phyloP scores from a whole-genome alignment of 352 stramenopile genomes.

The Globisporangium irregulare region DNA sequence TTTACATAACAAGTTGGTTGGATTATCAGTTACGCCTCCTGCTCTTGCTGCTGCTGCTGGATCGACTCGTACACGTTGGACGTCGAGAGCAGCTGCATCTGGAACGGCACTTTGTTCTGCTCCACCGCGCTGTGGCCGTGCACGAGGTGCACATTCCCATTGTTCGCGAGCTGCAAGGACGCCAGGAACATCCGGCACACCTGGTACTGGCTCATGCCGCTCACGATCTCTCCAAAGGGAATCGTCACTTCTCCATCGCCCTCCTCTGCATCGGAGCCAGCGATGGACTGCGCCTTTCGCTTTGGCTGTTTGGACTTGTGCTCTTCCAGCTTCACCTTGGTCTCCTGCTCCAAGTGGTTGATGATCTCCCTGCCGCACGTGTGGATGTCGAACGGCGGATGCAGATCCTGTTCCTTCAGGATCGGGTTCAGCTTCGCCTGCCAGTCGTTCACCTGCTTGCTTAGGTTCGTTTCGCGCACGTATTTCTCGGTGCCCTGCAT shows the following conservation, averaged over 20 bases:
- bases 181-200: conserved; percentile 90
- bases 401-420: conserved; percentile 65
- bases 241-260: conserved; percentile 23
- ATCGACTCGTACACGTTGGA: conserved; percentile 60
- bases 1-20: not conserved
- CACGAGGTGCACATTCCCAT: conserved; percentile 79
- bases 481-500: conserved; percentile 83
- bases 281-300: conserved; percentile 29
- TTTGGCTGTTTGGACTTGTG: conserved; percentile 28
- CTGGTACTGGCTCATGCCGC: conserved; percentile 60
- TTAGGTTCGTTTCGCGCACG: conserved; percentile 66
- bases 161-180: conserved; percentile 90
- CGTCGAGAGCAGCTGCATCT: conserved; percentile 67
- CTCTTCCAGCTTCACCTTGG: conserved; percentile 19
- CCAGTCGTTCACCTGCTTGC: conserved; percentile 73
- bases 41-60: conserved; percentile 20
- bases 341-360: conserved; percentile 38
- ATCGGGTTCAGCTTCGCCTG: conserved; percentile 71
- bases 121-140: conserved; percentile 67
- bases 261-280: conserved; percentile 14
- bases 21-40: conserved; percentile 1
- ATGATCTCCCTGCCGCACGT: conserved; percentile 63
- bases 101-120: conserved; percentile 51
- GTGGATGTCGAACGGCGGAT: conserved; percentile 75
- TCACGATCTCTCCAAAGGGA: conserved; percentile 56